Conservation (phyloP, 345 rosid genomes). For the Acer saccharum region DNA sequence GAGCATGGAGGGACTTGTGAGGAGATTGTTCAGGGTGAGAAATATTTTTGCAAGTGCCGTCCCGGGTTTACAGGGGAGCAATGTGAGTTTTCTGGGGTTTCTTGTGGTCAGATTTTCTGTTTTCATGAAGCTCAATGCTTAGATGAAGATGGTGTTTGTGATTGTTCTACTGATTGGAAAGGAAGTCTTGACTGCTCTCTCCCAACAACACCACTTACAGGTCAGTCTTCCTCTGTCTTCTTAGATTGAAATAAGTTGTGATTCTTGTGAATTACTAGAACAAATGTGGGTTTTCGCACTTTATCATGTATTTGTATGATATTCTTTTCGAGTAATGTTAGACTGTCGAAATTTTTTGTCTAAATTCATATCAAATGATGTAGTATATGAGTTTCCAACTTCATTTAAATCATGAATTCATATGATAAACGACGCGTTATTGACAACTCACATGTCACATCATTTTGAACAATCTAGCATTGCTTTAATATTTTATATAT, state of each 20-base stretch:
- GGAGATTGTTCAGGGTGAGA: conserved; percentile 43
- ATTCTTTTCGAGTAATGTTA: no score
- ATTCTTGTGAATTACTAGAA: no score
- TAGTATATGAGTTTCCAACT: no score
- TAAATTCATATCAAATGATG: no score
- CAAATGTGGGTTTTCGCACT: no score
- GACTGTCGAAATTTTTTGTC: no score
- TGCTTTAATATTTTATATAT: no score
- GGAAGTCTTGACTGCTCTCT: conserved; percentile 37
- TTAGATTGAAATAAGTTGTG: no score
- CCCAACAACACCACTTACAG: conserved; percentile 24
- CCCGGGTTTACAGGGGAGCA: conserved; percentile 24
- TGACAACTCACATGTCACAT: not conserved
- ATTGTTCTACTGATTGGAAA: conserved; percentile 28
- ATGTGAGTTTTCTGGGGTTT: conserved; percentile 26
- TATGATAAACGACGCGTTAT: no score
- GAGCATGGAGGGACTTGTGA: conserved; percentile 34
- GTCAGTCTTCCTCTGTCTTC: not conserved
- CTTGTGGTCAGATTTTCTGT: conserved; percentile 31
- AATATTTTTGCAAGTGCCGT: conserved; percentile 32
- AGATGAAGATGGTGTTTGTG: conserved; percentile 21
- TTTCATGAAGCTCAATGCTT: conserved; percentile 31
- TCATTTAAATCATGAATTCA: no score
- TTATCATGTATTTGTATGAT: no score
- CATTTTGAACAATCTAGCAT: no score